Conservation (phyloP, 345 rosid species). For the Hypericum androsaemum region DNA sequence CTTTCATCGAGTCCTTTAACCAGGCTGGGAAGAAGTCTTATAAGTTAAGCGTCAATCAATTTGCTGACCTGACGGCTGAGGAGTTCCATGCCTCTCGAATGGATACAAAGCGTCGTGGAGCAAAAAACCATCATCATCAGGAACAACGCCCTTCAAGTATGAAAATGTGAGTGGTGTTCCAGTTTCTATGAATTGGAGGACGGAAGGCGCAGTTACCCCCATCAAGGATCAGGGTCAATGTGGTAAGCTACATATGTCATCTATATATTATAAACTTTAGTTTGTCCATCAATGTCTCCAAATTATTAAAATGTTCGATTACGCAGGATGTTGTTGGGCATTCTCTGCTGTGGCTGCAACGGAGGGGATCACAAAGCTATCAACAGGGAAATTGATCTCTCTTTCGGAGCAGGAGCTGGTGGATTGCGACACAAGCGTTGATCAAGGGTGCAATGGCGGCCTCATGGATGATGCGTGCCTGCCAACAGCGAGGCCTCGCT, state of each 20-base stretch:
- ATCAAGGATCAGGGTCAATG: no score
- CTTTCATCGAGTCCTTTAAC: constrained; percentile 26
- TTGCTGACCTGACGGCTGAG: constrained; percentile 12
- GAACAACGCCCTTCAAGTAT: no score
- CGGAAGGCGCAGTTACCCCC: no score
- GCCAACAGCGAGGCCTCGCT: constrained; percentile 35
- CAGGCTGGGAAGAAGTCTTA: constrained; percentile 11
- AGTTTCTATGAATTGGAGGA: no score
- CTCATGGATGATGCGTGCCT: constrained; percentile 34
- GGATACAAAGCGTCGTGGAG: no score
- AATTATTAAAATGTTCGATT: not conserved
- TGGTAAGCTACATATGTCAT: no score
- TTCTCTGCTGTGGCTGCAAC: constrained; percentile 51
- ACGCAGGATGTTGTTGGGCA: constrained; percentile 54
- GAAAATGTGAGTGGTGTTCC: no score
- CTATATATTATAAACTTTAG: no score
- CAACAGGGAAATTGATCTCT: constrained; percentile 33
- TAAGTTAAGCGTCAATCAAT: constrained; percentile 12
- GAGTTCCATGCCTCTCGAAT: constrained; percentile 6
- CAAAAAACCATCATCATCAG: no score
- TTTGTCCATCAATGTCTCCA: no score
- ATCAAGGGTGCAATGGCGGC: constrained; percentile 44
- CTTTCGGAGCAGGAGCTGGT: constrained; percentile 52
- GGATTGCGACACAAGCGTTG: constrained; percentile 31
- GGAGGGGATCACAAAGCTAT: constrained; percentile 41